Base-by-base conservation (phyloP, 768 basidiomycete species). In the Xerocomellus intermedius region DNA sequence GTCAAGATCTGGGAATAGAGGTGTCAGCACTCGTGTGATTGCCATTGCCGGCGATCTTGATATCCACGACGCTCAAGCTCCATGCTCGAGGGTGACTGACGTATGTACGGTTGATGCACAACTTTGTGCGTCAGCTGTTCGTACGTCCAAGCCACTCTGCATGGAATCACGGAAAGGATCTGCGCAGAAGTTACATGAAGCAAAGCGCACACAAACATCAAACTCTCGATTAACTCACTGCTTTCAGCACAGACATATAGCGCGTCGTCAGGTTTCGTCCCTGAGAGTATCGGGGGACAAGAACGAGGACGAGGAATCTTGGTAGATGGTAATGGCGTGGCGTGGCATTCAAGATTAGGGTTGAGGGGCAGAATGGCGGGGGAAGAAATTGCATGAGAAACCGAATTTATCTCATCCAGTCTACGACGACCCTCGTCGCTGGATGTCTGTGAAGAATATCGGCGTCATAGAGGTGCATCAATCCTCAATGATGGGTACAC, bases 141-240 rank as follows among this genome's bases (percentile, higher is more conserved):
- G 51, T 62, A 54, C 60, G 12, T 61, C 60, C 10, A 22, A 36
- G n/a, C 39, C 59, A 61, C 55, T 17, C 21, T 4, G 59, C 19
- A 5, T 24, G 0, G 42, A 28, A 30, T 46, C 32, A 1, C 17
- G 1, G 39, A 9, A n/a, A 5, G 50, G 43, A 42, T 39, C 58
- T 60, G 24, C 17, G 16, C 9, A 35, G 9, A 30, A 2, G 13
- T 36, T 24, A 24, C 24, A 24, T 24, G 24, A 24, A 24, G 24
- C 24, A 24, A 24, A 24, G 24, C 24, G 24, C 24, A 24, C 24
- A 5, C 24, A 24, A 24, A 24, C 24, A 24, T 24, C 24, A 5
- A 24, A 24, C 24, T 24, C 24, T 24, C 24, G 24, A 24, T 5
- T 24, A 24, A 36, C 55, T 57, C 13, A 58, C 49, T 14, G 8